Evolutionary conservation across 306 rosid genomes (phyloP), one percentile per base, ranked within the genome.

Genomic region (Prunus fruticosa): DNA sequence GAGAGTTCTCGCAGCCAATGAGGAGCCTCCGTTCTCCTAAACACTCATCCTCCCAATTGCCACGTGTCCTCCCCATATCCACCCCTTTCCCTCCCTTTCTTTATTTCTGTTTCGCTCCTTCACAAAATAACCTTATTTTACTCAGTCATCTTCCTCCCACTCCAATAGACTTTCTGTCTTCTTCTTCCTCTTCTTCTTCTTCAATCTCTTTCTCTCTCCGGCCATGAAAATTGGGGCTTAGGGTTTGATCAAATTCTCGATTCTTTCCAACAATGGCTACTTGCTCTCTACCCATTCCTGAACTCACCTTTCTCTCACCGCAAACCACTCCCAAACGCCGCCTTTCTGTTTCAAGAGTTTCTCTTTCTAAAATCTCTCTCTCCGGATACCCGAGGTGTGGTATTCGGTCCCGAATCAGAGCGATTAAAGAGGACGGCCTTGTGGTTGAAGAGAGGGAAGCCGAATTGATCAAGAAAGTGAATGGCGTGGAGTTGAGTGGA

Each of bases 21-120:
- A 84, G 43, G 82, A 38, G 19, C 81, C 76, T 19, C 67, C 78
- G 45, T 56, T 67, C 64, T 61, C 50, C 67, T 11, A 2, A 4
- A 1, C 75, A 23, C 92, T 82, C 84, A 90, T 92, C 93, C 73
- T 64, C 28, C 13, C 6, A 0, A 0, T 10, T 49, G 92, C 83
- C 97, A 92, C 97, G 93, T 92, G 98, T 87, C 88, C 58, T 49
- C 18, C 79, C 70, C 30, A 62, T 78, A 67, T 84, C 93, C 93
- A 86, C 89, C 87, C 82, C 72, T 82, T 85, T 69, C 78, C 76
- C 81, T 67, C 76, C 45, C 1, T 65, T 70, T 38, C 27, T 53
- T 8, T 64, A 14, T 27, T 49, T 47, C 25, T 10, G 9, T 53
- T 56, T 51, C 43, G 2, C 43, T 6, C 43, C 41, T 25, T 30